Evolutionary conservation across 192 early-diverging fungal species (phyloP).

Genomic region (Podila verticillata): DNA sequence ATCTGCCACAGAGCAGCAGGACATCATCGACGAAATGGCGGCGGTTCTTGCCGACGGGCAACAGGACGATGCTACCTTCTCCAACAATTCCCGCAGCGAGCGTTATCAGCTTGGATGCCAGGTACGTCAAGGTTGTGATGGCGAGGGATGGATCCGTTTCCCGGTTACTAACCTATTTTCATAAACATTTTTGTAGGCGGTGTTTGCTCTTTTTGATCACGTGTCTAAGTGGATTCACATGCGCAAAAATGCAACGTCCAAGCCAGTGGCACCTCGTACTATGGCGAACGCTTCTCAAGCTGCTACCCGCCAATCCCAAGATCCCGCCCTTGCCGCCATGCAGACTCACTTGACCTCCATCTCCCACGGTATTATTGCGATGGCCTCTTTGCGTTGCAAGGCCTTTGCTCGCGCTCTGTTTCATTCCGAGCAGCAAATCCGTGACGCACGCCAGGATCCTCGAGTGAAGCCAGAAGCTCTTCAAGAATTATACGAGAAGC

Average conservation of each 20-base stretch:
- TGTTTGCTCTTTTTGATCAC: constrained; percentile 47
- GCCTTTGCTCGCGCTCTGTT: constrained; percentile 75
- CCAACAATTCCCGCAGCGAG: constrained; percentile 2
- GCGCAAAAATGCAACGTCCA: constrained; percentile 23
- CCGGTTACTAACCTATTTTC: no score
- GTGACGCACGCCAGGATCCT: constrained; percentile 35
- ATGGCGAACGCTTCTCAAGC: constrained; percentile 28
- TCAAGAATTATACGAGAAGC: constrained; percentile 53
- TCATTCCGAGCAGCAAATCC: constrained; percentile 75
- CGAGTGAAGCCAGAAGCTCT: constrained; percentile 8
- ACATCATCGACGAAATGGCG: constrained; percentile 26
- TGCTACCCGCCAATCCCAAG: constrained; percentile 4
- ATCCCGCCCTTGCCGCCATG: constrained; percentile 29
- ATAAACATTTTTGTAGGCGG: constrained; percentile 23
- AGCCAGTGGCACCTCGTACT: constrained; percentile 9
- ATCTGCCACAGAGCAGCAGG: constrained; percentile 10
- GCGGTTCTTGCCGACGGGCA: constrained; percentile 26
- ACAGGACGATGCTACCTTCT: neutral
- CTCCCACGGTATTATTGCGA: constrained; percentile 69
- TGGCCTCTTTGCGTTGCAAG: constrained; percentile 65
- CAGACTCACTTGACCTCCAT: constrained; percentile 65
- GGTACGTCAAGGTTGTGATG: constrained; percentile 7
- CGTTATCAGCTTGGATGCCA: constrained; percentile 29
- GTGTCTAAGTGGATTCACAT: constrained; percentile 57
- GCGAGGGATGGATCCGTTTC: no score